Conservation (phyloP, 2,329 filamentous ascomycete genomes). For the Verticillium nonalfalfae region DNA sequence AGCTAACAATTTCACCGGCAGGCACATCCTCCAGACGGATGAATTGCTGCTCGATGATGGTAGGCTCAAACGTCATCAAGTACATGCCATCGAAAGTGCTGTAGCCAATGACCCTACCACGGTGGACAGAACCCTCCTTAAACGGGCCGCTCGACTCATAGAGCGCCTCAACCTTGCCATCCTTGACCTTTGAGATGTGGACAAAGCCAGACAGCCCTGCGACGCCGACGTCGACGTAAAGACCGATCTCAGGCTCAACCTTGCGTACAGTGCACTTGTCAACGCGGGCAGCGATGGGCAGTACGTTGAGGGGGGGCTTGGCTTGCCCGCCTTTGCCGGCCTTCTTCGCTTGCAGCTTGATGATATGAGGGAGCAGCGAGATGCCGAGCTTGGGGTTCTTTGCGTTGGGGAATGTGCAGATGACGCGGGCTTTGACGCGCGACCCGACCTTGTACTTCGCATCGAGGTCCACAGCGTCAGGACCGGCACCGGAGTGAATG, state of each 20-base stretch:
- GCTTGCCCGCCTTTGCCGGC: slow-evolving; percentile 32
- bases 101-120: slow-evolving; percentile 78
- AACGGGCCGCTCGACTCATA: slow-evolving; percentile 72
- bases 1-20: slow-evolving; percentile 73
- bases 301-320: slow-evolving; percentile 45
- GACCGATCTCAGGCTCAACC: slow-evolving; percentile 72
- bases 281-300: slow-evolving; percentile 69
- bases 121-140: slow-evolving; percentile 71
- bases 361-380: slow-evolving; percentile 79
- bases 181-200: slow-evolving; percentile 88
- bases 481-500: slow-evolving; percentile 76
- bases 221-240: slow-evolving; percentile 67
- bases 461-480: slow-evolving; percentile 62
- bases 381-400: slow-evolving; percentile 81
- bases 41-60: slow-evolving; percentile 79
- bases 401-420: slow-evolving; percentile 77
- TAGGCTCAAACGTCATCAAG: slow-evolving; percentile 76
- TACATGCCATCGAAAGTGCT: slow-evolving; percentile 83
- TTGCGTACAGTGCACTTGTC: slow-evolving; percentile 73
- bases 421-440: slow-evolving; percentile 78
- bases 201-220: slow-evolving; percentile 75
- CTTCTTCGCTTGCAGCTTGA: slow-evolving; percentile 51
- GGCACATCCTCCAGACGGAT: slow-evolving; percentile 87
- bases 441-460: slow-evolving; percentile 77
- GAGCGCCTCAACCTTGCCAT: slow-evolving; percentile 80